A percentile compares a stretch with the other conserved stretches of the same genome.
These are phyloP conservation scores for Trichoderma aggressivum DNA, from an alignment of 2,329 filamentous ascomycete species.

Conservation along the genomic window DNA sequence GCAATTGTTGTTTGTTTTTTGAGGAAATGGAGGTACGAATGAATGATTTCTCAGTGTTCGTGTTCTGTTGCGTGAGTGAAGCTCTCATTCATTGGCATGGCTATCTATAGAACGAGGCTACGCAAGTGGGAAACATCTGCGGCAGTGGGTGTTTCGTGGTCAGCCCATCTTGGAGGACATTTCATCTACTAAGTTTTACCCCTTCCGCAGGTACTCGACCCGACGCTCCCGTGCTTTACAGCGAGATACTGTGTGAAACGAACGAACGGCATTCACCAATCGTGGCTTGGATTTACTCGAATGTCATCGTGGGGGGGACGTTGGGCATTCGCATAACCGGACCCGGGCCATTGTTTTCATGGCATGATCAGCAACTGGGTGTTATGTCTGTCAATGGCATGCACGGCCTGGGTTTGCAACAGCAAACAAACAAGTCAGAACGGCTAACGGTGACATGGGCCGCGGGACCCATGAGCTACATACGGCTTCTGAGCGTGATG, in stretches of 20 bases:
- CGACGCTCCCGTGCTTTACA: not conserved
- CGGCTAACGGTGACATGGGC: not conserved
- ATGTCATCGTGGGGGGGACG: not conserved
- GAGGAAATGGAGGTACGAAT: not conserved
- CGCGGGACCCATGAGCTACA: not conserved
- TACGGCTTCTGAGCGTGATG: not conserved
- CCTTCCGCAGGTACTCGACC: not conserved
- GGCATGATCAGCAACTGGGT: not conserved
- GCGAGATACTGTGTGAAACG: not conserved
- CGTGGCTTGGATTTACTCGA: not conserved
- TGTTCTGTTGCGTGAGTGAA: not conserved
- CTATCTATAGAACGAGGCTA: not conserved
- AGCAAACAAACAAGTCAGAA: not conserved
- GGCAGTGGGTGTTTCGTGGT: slow-evolving; percentile 2
- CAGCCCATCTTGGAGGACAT: not conserved
- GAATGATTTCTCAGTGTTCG: not conserved
- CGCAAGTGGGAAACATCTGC: not conserved
- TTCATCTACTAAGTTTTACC: not conserved
- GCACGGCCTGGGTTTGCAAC: not conserved
- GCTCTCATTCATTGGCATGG: not conserved
- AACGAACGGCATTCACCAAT: not conserved
- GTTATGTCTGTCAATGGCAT: not conserved
- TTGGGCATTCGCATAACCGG: not conserved
- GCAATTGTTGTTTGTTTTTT: not conserved
- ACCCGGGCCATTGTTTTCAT: not conserved